Conservation (phyloP, 2,329 filamentous ascomycete species). For the Verticillium nonalfalfae region DNA sequence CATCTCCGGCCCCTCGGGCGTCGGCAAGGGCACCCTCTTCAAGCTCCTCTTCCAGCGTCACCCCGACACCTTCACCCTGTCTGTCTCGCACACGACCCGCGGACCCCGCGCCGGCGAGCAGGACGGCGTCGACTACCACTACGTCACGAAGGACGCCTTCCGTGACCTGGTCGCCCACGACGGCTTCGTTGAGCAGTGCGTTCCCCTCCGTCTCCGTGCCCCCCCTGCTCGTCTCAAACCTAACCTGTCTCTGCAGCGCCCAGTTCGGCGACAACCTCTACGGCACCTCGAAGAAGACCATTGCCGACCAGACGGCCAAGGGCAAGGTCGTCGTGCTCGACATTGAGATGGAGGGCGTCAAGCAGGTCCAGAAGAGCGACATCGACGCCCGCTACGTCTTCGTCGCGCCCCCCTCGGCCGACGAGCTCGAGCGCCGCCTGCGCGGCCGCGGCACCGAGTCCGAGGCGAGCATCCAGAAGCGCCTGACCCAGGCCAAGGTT, state of each 20-base stretch:
- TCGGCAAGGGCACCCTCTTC: conserved; percentile 77
- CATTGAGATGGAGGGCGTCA: conserved; percentile 98
- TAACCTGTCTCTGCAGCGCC: conserved; percentile 40
- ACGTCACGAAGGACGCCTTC: conserved; percentile 61
- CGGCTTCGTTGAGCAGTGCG: conserved; percentile 68
- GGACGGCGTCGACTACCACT: conserved; percentile 78
- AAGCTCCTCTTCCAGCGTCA: conserved; percentile 58
- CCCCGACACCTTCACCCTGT: conserved; percentile 45
- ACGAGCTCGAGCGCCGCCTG: conserved; percentile 67
- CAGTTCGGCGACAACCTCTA: conserved; percentile 82
- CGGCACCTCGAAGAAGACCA: conserved; percentile 75
- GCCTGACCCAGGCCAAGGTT: conserved; percentile 63
- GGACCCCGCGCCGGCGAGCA: conserved; percentile 67
- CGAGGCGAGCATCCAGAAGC: conserved; percentile 63
- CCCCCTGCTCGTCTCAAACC: background rate
- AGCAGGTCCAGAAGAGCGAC: conserved; percentile 76
- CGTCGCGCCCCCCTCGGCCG: conserved; percentile 70
- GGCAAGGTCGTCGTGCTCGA: conserved; percentile 77
- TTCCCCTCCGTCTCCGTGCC: background rate
- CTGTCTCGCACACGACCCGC: conserved; percentile 74
- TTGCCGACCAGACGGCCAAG: conserved; percentile 66
- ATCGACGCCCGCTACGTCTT: conserved; percentile 79
- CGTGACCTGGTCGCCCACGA: conserved; percentile 57
- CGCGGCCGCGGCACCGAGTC: conserved; percentile 72
- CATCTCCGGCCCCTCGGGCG: conserved; percentile 73